phyloP scores from a whole-genome alignment of 495 filamentous ascomycete genomes.

The Lophium mytilinum region DNA sequence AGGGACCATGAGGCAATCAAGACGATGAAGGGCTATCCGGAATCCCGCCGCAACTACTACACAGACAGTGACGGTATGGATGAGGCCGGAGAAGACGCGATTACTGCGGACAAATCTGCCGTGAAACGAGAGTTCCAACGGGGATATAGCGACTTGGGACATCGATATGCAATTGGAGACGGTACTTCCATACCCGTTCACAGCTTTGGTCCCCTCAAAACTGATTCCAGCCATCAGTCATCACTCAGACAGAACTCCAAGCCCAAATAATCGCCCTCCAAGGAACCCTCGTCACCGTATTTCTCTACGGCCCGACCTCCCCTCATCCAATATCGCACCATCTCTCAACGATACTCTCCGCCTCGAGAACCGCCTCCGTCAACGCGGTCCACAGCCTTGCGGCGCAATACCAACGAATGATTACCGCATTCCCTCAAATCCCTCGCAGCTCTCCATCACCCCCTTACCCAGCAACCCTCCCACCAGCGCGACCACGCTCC shows the following conservation, averaged over 20 bases:
- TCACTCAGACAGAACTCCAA: constrained; percentile 19
- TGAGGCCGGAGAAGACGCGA: not conserved
- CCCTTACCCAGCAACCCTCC: not conserved
- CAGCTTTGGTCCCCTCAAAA: not conserved
- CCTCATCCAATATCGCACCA: constrained; percentile 21
- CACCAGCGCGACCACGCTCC: not conserved
- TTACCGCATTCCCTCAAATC: constrained; percentile 1
- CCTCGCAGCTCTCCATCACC: not conserved
- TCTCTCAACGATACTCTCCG: constrained; percentile 9
- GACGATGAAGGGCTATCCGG: constrained; percentile 11
- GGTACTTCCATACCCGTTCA: constrained; percentile 3
- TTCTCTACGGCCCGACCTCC: constrained; percentile 23
- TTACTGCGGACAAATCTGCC: constrained; percentile 17
- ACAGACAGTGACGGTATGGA: constrained; percentile 5
- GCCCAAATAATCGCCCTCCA: constrained; percentile 20
- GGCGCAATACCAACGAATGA: constrained; percentile 16
- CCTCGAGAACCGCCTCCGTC: constrained; percentile 10
- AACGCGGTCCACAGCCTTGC: constrained; percentile 7
- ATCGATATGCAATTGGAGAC: constrained; percentile 17
- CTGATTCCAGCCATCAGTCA: constrained; percentile 2
- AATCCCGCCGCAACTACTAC: constrained; percentile 3
- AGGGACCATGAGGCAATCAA: constrained; percentile 15
- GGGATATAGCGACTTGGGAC: constrained; percentile 11
- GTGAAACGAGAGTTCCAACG: constrained; percentile 12
- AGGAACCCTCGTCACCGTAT: constrained; percentile 14